These are phyloP conservation scores for Gryganskiella cystojenkinii DNA, from an alignment of 192 early-diverging fungal genomes.

Conservation along the genomic window DNA sequence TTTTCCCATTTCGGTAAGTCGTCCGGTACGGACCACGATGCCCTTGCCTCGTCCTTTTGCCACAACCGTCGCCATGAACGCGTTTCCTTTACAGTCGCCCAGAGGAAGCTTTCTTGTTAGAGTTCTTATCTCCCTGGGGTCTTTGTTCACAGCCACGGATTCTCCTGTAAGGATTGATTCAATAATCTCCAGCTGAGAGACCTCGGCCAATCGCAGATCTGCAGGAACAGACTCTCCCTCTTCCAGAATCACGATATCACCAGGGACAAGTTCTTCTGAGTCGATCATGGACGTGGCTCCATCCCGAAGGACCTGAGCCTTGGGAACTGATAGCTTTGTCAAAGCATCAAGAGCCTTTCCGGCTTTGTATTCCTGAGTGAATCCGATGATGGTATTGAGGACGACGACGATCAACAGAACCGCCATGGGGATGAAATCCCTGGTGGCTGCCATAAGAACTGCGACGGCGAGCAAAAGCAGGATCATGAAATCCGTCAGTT, in stretches of 20 bases:
- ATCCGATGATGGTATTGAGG: constrained; percentile 90
- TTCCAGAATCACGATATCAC: constrained; percentile 83
- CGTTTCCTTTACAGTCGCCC: constrained; percentile 94
- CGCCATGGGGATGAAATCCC: constrained; percentile 84
- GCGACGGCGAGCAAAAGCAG: constrained; percentile 84
- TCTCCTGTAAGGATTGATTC: constrained; percentile 89
- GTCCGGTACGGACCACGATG: constrained; percentile 90
- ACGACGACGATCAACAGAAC: constrained; percentile 73
- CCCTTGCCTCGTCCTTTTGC: constrained; percentile 91
- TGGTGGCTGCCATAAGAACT: constrained; percentile 82
- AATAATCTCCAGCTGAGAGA: constrained; percentile 78
- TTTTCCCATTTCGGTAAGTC: constrained; percentile 91
- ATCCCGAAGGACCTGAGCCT: constrained; percentile 78
- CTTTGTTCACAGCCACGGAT: constrained; percentile 72
- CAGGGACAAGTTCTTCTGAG: constrained; percentile 75
- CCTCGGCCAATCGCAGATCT: constrained; percentile 77
- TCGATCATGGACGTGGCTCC: constrained; percentile 70
- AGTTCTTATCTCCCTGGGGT: constrained; percentile 69
- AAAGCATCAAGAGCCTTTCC: constrained; percentile 88
- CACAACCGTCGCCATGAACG: constrained; percentile 95
- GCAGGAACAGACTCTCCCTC: constrained; percentile 87
- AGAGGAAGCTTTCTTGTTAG: constrained; percentile 75
- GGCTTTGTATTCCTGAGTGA: constrained; percentile 94
- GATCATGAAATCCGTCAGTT: constrained; percentile 95
- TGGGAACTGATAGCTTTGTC: constrained; percentile 67